A percentile compares a stretch with the other conserved stretches of the same genome.
Evolutionary conservation across 164 flowering plant genomes (phyloP).

Genomic region (Magnolia kwangsiensis): DNA sequence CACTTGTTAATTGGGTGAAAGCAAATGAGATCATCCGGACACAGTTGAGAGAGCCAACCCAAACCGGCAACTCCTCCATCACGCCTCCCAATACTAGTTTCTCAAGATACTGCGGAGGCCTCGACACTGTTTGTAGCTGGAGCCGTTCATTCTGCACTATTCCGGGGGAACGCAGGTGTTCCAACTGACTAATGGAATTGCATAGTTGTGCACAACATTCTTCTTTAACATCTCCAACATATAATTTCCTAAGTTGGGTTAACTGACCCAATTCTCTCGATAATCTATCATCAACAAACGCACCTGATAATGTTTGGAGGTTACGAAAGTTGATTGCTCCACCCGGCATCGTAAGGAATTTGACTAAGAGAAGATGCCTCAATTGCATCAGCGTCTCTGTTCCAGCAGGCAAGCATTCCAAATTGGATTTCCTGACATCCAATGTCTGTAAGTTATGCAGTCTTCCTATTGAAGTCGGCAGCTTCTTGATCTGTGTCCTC

Average conservation of each 20-base stretch:
- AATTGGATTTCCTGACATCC: conserved; percentile 30
- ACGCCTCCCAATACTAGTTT: background rate
- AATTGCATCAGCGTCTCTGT: conserved; percentile 22
- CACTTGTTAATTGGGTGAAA: background rate
- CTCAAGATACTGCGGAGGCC: conserved; percentile 7
- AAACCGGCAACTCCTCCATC: background rate
- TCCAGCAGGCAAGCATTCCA: conserved; percentile 28
- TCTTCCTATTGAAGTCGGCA: conserved; percentile 37
- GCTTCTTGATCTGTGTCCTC: background rate
- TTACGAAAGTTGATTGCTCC: conserved; percentile 23
- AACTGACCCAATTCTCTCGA: conserved; percentile 8
- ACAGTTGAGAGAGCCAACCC: background rate
- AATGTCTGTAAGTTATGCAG: conserved; percentile 35
- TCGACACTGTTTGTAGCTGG: conserved; percentile 8
- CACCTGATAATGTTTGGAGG: conserved; percentile 17
- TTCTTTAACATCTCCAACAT: conserved; percentile 14
- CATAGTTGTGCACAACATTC: conserved; percentile 16
- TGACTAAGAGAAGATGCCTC: conserved; percentile 23
- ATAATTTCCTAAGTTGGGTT: conserved; percentile 19
- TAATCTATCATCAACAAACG: conserved; percentile 16
- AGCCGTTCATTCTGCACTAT: background rate
- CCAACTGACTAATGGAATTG: background rate
- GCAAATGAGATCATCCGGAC: background rate
- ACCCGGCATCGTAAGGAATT: background rate
- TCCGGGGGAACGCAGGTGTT: background rate